Evolutionary conservation across 2,329 filamentous ascomycete species (phyloP).

Genomic region (Trichoderma sp.): DNA sequence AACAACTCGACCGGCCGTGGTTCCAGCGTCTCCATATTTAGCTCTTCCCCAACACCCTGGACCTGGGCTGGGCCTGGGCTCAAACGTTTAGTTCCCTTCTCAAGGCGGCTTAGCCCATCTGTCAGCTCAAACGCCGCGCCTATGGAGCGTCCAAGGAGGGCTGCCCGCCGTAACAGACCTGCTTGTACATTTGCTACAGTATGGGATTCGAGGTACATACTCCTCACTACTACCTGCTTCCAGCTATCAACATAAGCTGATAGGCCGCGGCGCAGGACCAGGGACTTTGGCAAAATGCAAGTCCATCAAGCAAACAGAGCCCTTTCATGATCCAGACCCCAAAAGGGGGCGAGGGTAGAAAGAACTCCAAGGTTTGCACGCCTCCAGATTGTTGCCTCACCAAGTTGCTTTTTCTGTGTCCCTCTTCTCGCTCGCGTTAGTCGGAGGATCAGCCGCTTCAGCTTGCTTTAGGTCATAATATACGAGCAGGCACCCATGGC

Average conservation of each 20-base stretch:
- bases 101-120: slow-evolving; percentile 13
- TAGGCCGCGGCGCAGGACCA: background rate
- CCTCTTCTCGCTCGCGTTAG: background rate
- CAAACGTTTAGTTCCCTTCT: slow-evolving; percentile 6
- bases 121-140: slow-evolving; percentile 11
- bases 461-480: background rate
- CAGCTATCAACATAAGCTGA: background rate
- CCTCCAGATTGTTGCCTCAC: background rate
- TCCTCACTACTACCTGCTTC: background rate
- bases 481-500: background rate
- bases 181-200: no score
- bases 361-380: background rate
- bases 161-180: no score
- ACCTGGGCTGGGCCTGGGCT: background rate
- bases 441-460: background rate
- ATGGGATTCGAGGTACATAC: no score
- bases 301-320: background rate
- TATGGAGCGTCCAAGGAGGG: background rate
- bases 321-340: background rate
- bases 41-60: background rate
- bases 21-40: background rate
- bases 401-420: background rate
- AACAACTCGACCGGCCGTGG: background rate
- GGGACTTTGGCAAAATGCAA: background rate
- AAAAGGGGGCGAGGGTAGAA: background rate